These are phyloP conservation scores for Globisporangium solare DNA, from an alignment of 352 stramenopile genomes.

Conservation along the genomic window DNA sequence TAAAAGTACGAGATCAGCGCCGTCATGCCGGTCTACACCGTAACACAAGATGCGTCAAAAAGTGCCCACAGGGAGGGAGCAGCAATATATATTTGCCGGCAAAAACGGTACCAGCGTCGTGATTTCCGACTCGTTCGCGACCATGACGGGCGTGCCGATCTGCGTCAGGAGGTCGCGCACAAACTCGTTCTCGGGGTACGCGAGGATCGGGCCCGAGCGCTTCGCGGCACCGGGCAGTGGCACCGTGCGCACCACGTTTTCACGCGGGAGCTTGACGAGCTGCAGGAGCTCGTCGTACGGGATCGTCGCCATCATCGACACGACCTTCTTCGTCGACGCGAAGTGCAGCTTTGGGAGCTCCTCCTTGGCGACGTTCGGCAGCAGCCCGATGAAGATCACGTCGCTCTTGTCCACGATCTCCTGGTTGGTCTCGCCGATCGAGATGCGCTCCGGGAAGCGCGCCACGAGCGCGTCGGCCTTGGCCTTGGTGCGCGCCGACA, in stretches of 20 bases:
- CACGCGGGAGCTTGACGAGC: conserved; percentile 60
- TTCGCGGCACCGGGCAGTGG: conserved; percentile 70
- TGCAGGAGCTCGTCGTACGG: conserved; percentile 77
- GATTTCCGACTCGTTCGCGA: conserved; percentile 71
- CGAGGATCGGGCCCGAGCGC: conserved; percentile 74
- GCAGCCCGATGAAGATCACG: conserved; percentile 77
- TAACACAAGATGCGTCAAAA: not conserved
- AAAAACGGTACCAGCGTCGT: conserved; percentile 61
- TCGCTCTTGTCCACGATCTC: conserved; percentile 80
- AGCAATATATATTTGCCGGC: no score
- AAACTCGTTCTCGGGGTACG: conserved; percentile 66
- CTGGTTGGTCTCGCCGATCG: conserved; percentile 65
- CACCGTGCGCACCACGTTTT: conserved; percentile 76
- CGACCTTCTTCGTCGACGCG: conserved; percentile 47
- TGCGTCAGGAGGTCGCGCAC: conserved; percentile 66
- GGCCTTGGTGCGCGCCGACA: conserved; percentile 65
- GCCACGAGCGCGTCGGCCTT: conserved; percentile 73
- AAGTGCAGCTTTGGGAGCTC: conserved; percentile 74
- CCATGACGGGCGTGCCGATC: conserved; percentile 83
- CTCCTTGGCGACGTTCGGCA: conserved; percentile 63
- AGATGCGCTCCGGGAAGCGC: conserved; percentile 65
- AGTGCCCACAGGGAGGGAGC: conserved; percentile 3
- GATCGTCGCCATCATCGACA: conserved; percentile 89
- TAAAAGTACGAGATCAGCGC: conserved; percentile 87
- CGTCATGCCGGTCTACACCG: conserved; percentile 66